A percentile compares a stretch with the other conserved stretches of the same genome.
Conservation (phyloP, 805 yeast species). For the Phaffomyces antillensis region DNA sequence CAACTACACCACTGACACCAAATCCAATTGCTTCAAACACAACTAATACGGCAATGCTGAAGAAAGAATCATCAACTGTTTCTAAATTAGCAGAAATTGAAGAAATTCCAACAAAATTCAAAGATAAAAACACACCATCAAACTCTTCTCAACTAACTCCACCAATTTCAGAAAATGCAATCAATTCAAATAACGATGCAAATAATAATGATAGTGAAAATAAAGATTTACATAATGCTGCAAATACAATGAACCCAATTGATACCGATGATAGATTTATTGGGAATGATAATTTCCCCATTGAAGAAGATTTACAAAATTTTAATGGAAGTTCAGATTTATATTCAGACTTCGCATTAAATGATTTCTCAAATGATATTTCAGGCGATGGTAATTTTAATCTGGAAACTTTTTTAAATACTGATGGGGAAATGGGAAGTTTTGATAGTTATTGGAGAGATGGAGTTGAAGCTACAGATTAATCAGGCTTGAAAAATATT, state of each 20-base stretch:
- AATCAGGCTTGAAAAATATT: conserved; percentile 1
- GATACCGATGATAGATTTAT: conserved; percentile 1
- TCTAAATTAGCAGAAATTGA: conserved; percentile 10
- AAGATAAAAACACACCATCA: conserved; percentile 12
- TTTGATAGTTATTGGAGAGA: conserved; percentile 37
- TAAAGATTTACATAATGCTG: neutral
- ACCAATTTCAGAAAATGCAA: conserved; percentile 24
- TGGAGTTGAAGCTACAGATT: conserved; percentile 31
- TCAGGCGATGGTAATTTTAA: conserved; percentile 33
- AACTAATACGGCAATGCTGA: conserved; percentile 2
- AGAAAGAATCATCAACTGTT: conserved; percentile 8
- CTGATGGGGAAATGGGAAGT: conserved; percentile 29
- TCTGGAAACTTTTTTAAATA: conserved; percentile 36
- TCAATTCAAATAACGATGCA: conserved; percentile 4
- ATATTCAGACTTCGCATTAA: conserved; percentile 26
- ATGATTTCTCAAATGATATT: conserved; percentile 27
- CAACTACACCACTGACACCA: conserved; percentile 35
- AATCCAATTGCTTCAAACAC: conserved; percentile 9
- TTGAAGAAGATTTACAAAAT: conserved; percentile 11
- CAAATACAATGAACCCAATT: conserved; percentile 2
- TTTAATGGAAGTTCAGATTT: conserved; percentile 23
- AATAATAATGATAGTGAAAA: neutral
- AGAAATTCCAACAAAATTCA: conserved; percentile 4
- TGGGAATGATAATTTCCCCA: conserved; percentile 1
- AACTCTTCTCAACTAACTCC: conserved; percentile 22